phyloP scores from a whole-genome alignment of 208 protist species.

The Acanthamoeba lenticulata region DNA sequence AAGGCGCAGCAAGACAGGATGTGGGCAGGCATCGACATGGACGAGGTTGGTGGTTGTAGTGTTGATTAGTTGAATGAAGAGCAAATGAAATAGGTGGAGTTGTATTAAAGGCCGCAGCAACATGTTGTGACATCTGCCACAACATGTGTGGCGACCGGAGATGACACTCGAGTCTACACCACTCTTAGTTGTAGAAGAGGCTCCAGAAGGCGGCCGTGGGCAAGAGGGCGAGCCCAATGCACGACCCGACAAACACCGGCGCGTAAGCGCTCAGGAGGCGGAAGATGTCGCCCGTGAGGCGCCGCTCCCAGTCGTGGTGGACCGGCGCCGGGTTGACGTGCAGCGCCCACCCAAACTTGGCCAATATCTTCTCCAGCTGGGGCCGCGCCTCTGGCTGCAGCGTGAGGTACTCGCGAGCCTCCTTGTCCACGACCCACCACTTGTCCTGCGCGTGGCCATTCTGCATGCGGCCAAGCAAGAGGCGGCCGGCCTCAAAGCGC shows the following conservation, averaged over 20 bases:
- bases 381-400: neutral
- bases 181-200: neutral
- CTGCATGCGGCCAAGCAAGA: neutral
- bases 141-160: no score
- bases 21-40: no score
- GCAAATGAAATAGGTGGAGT: no score
- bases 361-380: neutral
- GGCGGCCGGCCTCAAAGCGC: neutral
- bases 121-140: no score
- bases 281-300: neutral
- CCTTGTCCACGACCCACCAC: neutral
- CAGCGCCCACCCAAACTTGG: neutral
- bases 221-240: neutral
- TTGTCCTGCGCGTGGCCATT: neutral
- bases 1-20: no score
- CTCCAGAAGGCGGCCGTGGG: neutral
- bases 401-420: neutral
- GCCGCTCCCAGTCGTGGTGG: neutral
- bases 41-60: no score
- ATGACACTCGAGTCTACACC: no score
- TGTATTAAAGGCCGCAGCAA: no score
- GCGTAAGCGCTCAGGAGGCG: neutral
- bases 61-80: no score
- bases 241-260: neutral
- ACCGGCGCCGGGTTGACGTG: neutral